Conservation (phyloP, 805 yeast species). For the Komagataella phaffii region DNA sequence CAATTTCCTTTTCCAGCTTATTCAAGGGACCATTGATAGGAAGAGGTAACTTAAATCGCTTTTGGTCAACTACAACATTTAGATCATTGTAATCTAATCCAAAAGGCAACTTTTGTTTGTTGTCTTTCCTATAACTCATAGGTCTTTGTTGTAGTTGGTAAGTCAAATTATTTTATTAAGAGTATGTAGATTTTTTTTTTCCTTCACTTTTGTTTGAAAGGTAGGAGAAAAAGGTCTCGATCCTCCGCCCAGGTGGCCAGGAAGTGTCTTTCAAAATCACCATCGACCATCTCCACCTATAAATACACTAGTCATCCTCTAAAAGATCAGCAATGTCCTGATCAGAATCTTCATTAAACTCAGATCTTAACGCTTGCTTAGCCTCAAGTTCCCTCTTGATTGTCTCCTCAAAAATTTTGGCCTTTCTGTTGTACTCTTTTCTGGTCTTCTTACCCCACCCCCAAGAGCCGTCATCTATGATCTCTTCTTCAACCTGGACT, state of each 20-base stretch:
- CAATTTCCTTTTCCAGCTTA: constrained; percentile 33
- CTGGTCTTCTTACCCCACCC: constrained; percentile 80
- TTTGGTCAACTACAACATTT: constrained; percentile 21
- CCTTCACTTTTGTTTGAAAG: not conserved
- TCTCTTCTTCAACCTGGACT: constrained; percentile 12
- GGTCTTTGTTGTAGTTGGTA: not conserved
- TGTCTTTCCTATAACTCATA: constrained; percentile 10
- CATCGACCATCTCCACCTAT: not conserved
- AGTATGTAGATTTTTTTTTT: not conserved
- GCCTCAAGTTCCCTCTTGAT: constrained; percentile 21
- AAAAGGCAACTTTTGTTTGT: constrained; percentile 35
- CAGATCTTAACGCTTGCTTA: constrained; percentile 7
- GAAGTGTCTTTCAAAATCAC: not conserved
- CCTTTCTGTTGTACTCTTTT: constrained; percentile 39
- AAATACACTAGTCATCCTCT: constrained; percentile 27
- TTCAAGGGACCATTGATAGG: constrained; percentile 55
- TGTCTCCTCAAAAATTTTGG: constrained; percentile 38
- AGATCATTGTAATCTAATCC: constrained; percentile 61
- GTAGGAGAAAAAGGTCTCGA: not conserved
- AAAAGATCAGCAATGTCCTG: constrained; percentile 58
- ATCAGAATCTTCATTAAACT: constrained; percentile 38
- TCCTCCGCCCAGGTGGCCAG: not conserved
- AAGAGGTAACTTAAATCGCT: constrained; percentile 26
- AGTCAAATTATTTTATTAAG: not conserved
- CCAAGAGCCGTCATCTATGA: constrained; percentile 28